Percentiles rank a stretch among this genome's conserved stretches.
Conservation (phyloP, 257 asterid genomes). For the Gynochthodes officinalis region DNA sequence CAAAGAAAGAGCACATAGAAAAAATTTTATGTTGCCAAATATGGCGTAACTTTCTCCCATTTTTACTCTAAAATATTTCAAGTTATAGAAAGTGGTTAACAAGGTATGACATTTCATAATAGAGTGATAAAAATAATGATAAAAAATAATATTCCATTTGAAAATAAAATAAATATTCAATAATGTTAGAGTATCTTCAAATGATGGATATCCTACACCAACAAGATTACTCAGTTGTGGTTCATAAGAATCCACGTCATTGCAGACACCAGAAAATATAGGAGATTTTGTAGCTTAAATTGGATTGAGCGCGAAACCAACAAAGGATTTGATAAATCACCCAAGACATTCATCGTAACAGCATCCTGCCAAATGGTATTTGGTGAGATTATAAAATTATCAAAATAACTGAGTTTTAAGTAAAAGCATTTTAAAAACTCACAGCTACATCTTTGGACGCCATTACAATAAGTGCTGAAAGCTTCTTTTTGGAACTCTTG, state of each 20-base stretch:
- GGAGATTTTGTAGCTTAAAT: constrained; percentile 49
- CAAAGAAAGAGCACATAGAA: too few relatives aligned
- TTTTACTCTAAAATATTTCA: neutral
- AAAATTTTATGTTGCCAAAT: too few relatives aligned
- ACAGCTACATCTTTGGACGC: constrained; percentile 64
- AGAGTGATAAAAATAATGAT: neutral
- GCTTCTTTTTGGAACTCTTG: constrained; percentile 68
- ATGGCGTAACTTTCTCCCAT: neutral
- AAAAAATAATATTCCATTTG: neutral
- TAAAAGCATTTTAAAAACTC: constrained; percentile 15
- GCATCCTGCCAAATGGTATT: constrained; percentile 36
- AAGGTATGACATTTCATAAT: neutral
- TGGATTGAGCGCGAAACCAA: constrained; percentile 56
- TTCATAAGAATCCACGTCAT: constrained; percentile 34
- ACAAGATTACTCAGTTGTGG: too few relatives aligned
- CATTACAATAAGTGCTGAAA: constrained; percentile 86
- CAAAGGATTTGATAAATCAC: too few relatives aligned
- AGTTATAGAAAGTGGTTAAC: neutral
- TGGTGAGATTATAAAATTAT: neutral
- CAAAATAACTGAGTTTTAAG: neutral
- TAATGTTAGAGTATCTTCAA: constrained; percentile 34
- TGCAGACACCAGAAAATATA: constrained; percentile 29
- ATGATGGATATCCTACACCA: too few relatives aligned
- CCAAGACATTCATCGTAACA: constrained; percentile 57
- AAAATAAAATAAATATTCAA: neutral